Conservation (phyloP, 2,329 filamentous ascomycete species). For the Gremmenia infestans region DNA sequence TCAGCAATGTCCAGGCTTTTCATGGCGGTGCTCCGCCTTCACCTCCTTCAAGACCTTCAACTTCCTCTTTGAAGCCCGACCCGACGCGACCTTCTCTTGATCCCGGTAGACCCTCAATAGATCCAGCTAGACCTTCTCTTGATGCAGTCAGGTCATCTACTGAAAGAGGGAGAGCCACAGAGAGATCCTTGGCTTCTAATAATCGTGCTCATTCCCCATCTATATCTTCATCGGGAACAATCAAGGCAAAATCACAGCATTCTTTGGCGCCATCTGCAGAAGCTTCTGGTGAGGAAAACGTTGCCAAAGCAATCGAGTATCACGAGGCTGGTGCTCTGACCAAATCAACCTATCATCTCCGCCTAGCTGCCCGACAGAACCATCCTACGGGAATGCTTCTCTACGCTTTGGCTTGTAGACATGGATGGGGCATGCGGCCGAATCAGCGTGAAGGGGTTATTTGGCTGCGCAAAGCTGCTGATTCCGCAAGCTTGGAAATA, state of each 20-base stretch:
- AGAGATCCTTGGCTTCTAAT: conserved; percentile 45
- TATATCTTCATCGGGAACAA: conserved; percentile 26
- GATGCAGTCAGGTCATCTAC: conserved; percentile 43
- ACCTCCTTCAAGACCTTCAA: conserved; percentile 55
- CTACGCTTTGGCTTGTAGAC: conserved; percentile 89
- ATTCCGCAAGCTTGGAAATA: conserved; percentile 75
- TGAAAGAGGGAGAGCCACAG: conserved; percentile 47
- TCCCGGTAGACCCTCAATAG: conserved; percentile 40
- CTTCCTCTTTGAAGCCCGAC: conserved; percentile 38
- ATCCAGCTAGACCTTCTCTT: conserved; percentile 46
- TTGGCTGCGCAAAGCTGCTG: conserved; percentile 89
- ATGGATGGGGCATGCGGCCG: conserved; percentile 95
- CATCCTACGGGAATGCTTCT: conserved; percentile 93
- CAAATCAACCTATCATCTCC: conserved; percentile 93
- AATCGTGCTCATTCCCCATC: conserved; percentile 26
- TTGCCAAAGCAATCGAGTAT: conserved; percentile 82
- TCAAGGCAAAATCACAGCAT: conserved; percentile 41
- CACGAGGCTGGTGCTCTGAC: conserved; percentile 84
- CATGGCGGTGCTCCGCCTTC: conserved; percentile 51
- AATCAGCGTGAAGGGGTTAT: conserved; percentile 86
- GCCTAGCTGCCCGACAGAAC: conserved; percentile 78
- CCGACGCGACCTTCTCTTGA: conserved; percentile 41
- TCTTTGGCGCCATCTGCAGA: conserved; percentile 55
- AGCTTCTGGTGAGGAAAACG: conserved; percentile 79
- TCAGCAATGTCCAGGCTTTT: conserved; percentile 40